Evolutionary conservation across 2,329 filamentous ascomycete species (phyloP).

Genomic region (Apiospora sp.): DNA sequence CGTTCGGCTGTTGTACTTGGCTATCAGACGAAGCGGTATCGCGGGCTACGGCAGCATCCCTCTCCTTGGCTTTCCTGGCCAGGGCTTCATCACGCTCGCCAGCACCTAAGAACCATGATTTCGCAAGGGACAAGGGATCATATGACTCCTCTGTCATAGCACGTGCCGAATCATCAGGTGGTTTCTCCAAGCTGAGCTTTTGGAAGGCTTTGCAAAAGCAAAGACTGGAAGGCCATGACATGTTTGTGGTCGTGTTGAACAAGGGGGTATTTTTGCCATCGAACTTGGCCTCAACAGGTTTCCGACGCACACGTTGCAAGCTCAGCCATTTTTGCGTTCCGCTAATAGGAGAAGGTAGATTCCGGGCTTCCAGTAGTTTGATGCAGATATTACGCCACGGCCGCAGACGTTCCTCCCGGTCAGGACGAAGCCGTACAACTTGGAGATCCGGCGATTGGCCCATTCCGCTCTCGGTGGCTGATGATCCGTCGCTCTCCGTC

Average conservation of each 20-base stretch:
- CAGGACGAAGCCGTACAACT: constrained; percentile 50
- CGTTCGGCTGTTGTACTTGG: constrained; percentile 53
- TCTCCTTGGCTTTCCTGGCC: constrained; percentile 58
- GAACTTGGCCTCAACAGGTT: constrained; percentile 49
- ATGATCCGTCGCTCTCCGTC: constrained; percentile 43
- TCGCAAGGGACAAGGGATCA: constrained; percentile 58
- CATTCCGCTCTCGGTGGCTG: constrained; percentile 46
- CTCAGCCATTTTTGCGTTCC: constrained; percentile 57
- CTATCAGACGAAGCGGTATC: constrained; percentile 53
- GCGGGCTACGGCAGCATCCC: constrained; percentile 50
- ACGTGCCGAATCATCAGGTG: constrained; percentile 49
- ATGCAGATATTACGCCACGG: constrained; percentile 60
- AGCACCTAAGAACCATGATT: constrained; percentile 55
- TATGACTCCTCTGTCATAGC: constrained; percentile 51
- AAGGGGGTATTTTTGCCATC: constrained; percentile 52
- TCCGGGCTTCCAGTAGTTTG: constrained; percentile 58
- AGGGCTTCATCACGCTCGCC: constrained; percentile 57
- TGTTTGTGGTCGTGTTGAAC: constrained; percentile 46
- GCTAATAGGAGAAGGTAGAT: constrained; percentile 53
- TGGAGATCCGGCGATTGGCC: constrained; percentile 64
- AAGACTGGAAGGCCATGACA: constrained; percentile 63
- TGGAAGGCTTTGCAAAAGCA: constrained; percentile 60
- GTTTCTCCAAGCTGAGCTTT: constrained; percentile 48
- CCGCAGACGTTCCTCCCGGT: constrained; percentile 50
- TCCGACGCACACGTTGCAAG: constrained; percentile 57